Base-by-base conservation (phyloP, 371 early-diverging fungal genomes). In the Haplosporangium sp. region DNA sequence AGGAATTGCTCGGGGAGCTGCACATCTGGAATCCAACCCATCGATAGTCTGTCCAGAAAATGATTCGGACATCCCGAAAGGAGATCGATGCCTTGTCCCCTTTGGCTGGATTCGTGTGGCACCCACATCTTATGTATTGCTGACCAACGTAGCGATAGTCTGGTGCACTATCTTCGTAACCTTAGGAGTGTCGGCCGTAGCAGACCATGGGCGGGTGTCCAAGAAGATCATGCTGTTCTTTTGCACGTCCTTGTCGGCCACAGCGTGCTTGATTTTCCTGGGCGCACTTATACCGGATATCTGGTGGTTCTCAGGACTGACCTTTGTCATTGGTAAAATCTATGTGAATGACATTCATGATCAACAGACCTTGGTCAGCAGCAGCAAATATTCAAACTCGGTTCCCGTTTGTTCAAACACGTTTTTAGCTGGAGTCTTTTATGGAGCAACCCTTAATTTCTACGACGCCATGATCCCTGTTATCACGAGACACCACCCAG, bases 381-480 rank as follows among this genome's bases (percentile, higher is more conserved):
- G 18, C 29, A 29, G 29, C 29, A 29, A 29, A 29, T 4, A 29
- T 4, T 29, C 29, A 29, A 29, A 29, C 29, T 29, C 29, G 29
- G 29, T 29, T 4, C 4, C 29, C 29, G 1, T 29, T 12, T 2
- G n/a, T 23, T 43, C 21, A 2, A 58, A n/a, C 21, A 41, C 29
- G 4, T 29, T 50, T 16, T n/a, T 57, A 59, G 81, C 72, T 9
- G 84, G 81, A 38, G 67, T 86, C 21, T 60, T 69, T 37, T 83
- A 77, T 64, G 84, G 86, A 6, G 81, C 74, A 1, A 64, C 85
- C 0, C 74, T 75, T 58, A 88, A 90, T 38, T 89, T 89, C 65
- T 84, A 84, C 69, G 85, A 88, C 40, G 84, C 89, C n/a, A 83
- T 82, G 67, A 80, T 92, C 38, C 87, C 90, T 18, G 69, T 84